Conservation (phyloP, 805 yeast species). For the Wickerhamiella kazuoi region DNA sequence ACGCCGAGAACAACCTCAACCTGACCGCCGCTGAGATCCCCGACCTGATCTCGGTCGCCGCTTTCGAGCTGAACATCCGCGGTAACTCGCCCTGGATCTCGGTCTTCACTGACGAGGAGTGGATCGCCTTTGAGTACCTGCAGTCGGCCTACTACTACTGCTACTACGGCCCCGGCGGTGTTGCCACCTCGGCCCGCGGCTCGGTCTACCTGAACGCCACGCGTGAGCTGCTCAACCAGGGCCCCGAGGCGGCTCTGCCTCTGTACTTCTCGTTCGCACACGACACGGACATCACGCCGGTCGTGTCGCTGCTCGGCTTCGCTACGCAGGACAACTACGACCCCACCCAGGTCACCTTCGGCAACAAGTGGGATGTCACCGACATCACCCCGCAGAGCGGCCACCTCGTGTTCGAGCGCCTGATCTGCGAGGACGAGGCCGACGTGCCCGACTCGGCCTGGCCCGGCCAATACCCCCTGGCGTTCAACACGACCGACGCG, state of each 20-base stretch:
- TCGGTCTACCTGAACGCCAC: slow-evolving; percentile 34
- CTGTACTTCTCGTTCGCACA: slow-evolving; percentile 36
- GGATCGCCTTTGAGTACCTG: slow-evolving; percentile 15
- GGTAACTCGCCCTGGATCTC: slow-evolving; percentile 29
- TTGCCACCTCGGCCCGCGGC: slow-evolving; percentile 22
- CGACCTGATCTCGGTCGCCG: slow-evolving; percentile 29
- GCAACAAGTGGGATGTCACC: slow-evolving; percentile 29
- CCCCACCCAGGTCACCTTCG: slow-evolving; percentile 26
- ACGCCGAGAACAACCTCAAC: slow-evolving; percentile 17
- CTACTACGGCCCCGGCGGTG: slow-evolving; percentile 18
- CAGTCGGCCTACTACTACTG: slow-evolving; percentile 15
- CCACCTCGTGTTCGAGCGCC: slow-evolving; percentile 19
- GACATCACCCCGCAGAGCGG: slow-evolving; percentile 23
- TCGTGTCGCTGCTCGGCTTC: slow-evolving; percentile 33
- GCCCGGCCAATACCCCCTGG: slow-evolving; percentile 9
- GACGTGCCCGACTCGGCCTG: background rate
- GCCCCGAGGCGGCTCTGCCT: slow-evolving; percentile 21
- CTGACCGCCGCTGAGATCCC: slow-evolving; percentile 26
- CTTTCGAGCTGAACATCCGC: slow-evolving; percentile 32
- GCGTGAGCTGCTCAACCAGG: slow-evolving; percentile 27
- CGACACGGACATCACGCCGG: slow-evolving; percentile 38
- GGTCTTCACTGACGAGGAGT: slow-evolving; percentile 17
- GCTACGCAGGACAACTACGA: slow-evolving; percentile 24
- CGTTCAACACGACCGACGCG: slow-evolving; percentile 10
- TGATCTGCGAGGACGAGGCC: slow-evolving; percentile 25